A percentile compares a stretch with the other conserved stretches of the same genome.
Conservation (phyloP, 306 rosid species). For the Trifolium fragiferum region DNA sequence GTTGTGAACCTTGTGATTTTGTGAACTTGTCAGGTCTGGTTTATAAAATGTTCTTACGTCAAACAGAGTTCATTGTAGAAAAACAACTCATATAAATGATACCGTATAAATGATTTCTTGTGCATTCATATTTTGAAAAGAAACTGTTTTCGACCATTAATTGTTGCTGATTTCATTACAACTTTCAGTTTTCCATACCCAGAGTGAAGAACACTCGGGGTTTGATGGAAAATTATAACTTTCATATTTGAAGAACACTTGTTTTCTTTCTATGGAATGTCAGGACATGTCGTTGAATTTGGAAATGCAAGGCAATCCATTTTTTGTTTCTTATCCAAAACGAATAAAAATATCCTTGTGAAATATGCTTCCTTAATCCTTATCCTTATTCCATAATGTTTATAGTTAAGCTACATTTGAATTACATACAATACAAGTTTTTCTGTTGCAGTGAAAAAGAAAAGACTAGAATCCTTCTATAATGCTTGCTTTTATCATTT, state of each 20-base stretch:
- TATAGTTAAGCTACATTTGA: slow-evolving; percentile 12
- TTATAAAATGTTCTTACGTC: not conserved
- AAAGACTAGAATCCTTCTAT: slow-evolving; percentile 9
- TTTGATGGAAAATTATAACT: not conserved
- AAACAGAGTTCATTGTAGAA: not conserved
- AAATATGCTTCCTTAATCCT: slow-evolving; percentile 24
- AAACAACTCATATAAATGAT: not conserved
- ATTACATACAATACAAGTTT: not conserved
- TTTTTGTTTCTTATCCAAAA: slow-evolving; percentile 21
- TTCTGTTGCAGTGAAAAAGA: slow-evolving; percentile 8
- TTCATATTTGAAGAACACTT: slow-evolving; percentile 1
- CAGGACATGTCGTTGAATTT: slow-evolving; percentile 28
- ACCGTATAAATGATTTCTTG: not conserved
- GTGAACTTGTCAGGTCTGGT: not conserved
- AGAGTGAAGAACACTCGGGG: not conserved
- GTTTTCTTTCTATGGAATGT: slow-evolving; percentile 10
- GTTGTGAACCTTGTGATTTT: not conserved
- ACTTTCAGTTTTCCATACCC: not conserved
- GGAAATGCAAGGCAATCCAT: not conserved
- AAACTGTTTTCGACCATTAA: not conserved
- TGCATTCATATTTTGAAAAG: not conserved
- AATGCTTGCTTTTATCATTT: slow-evolving; percentile 2
- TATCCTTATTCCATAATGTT: slow-evolving; percentile 12
- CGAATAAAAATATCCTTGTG: not conserved
- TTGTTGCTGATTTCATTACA: not conserved